phyloP scores from a whole-genome alignment of 2,329 filamentous ascomycete species.

The Cryoendolithus antarcticus region DNA sequence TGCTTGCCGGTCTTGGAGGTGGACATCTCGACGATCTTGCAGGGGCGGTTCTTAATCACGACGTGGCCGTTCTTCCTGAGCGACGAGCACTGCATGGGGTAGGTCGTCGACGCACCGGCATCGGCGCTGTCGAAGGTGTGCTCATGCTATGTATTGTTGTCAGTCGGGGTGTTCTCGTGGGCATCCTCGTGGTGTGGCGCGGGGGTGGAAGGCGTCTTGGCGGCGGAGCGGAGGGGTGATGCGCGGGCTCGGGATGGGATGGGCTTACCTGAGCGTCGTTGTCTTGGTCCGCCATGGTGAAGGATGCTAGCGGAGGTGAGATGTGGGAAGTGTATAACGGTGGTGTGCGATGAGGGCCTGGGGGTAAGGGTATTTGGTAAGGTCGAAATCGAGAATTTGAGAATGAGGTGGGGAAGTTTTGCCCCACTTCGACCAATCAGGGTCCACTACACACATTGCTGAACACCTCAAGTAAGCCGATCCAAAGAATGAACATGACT shows the following conservation, averaged over 20 bases:
- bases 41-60: constrained; percentile 95
- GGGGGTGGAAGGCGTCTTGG: neutral
- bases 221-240: neutral
- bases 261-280: constrained; percentile 19
- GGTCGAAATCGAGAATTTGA: constrained; percentile 9
- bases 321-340: constrained; percentile 2
- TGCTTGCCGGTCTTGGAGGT: constrained; percentile 99
- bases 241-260: neutral
- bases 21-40: constrained; percentile 99
- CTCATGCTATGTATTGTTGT: constrained; percentile 34
- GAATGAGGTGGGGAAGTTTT: neutral
- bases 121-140: constrained; percentile 84
- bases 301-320: constrained; percentile 2
- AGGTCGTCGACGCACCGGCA: constrained; percentile 90
- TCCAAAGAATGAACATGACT: too few relatives aligned
- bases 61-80: constrained; percentile 99
- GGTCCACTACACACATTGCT: too few relatives aligned
- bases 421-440: too few relatives aligned
- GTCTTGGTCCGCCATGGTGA: constrained; percentile 14
- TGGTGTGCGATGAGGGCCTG: constrained; percentile 3
- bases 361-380: constrained; percentile 5
- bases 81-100: constrained; percentile 98
- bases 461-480: too few relatives aligned
- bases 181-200: neutral
- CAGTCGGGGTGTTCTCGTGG: constrained; percentile 8